Conservation (phyloP, 805 yeast species). For the Teunomyces funiuensis region DNA sequence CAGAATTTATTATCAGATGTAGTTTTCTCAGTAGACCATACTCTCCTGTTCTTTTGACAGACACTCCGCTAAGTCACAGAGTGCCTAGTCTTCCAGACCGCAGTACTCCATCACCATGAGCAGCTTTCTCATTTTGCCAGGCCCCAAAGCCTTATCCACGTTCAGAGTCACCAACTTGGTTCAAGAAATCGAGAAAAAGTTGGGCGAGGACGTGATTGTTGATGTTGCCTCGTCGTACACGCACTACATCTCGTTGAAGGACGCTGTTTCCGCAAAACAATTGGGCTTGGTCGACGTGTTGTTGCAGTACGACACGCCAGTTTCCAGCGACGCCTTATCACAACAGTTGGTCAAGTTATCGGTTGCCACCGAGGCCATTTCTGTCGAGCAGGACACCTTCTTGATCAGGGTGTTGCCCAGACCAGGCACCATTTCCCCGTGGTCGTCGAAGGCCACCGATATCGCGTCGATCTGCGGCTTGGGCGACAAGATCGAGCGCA, state of each 20-base stretch:
- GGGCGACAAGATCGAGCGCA: conserved; percentile 65
- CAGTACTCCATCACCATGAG: conserved; percentile 12
- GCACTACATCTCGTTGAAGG: conserved; percentile 71
- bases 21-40: conserved; percentile 1
- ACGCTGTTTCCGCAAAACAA: conserved; percentile 39
- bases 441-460: conserved; percentile 99
- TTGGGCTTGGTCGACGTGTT: conserved; percentile 54
- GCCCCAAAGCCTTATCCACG: conserved; percentile 85
- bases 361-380: conserved; percentile 24
- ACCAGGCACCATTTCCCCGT: conserved; percentile 95
- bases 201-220: conserved; percentile 60
- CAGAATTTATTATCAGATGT: conserved; percentile 3
- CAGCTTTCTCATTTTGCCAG: conserved; percentile 60
- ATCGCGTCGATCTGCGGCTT: conserved; percentile 88
- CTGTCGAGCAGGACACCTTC: conserved; percentile 41
- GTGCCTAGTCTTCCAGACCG: not conserved
- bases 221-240: conserved; percentile 72
- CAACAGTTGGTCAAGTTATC: conserved; percentile 39
- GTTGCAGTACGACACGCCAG: conserved; percentile 70
- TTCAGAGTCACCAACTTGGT: conserved; percentile 78
- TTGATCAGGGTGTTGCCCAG: conserved; percentile 83
- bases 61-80: not conserved
- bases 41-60: not conserved
- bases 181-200: conserved; percentile 69
- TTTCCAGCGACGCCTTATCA: conserved; percentile 51